Percentiles rank a stretch among this genome's conserved stretches.
phyloP scores from a whole-genome alignment of 768 basidiomycete species.

The Amanita pseudoporphyria region DNA sequence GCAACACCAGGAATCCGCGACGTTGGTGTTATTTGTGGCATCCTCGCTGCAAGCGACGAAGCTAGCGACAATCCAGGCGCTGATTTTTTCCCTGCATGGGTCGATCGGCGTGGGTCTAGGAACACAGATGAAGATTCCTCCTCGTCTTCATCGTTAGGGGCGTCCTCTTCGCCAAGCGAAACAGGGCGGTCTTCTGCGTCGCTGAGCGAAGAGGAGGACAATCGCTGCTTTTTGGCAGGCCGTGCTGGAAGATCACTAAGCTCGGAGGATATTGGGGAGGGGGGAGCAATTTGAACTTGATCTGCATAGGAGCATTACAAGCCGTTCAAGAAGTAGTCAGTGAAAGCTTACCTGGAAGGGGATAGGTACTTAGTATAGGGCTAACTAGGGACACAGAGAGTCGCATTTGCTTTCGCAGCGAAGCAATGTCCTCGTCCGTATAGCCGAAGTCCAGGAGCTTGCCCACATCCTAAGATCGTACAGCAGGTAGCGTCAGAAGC shows the following conservation, averaged over 20 bases:
- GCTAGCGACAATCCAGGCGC: slow-evolving; percentile 24
- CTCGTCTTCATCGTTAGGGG: slow-evolving; percentile 38
- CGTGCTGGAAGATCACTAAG: slow-evolving; percentile 39
- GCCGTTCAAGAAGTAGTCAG: slow-evolving; percentile 8
- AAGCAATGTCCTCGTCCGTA: slow-evolving; percentile 56
- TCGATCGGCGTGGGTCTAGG: neutral
- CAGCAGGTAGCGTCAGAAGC: neutral
- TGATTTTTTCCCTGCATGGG: slow-evolving; percentile 31
- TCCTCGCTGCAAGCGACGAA: slow-evolving; percentile 31
- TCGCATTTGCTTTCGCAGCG: slow-evolving; percentile 63
- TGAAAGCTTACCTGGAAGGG: slow-evolving; percentile 40
- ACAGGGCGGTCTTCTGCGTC: slow-evolving; percentile 31
- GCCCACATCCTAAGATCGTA: slow-evolving; percentile 49
- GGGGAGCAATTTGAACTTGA: slow-evolving; percentile 23
- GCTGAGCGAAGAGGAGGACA: slow-evolving; percentile 45
- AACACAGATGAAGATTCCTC: slow-evolving; percentile 25
- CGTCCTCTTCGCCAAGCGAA: slow-evolving; percentile 27
- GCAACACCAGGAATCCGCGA: slow-evolving; percentile 29
- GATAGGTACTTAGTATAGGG: slow-evolving; percentile 32
- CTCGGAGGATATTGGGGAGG: slow-evolving; percentile 40
- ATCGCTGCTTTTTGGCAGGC: slow-evolving; percentile 41
- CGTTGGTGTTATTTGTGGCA: slow-evolving; percentile 45
- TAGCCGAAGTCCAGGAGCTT: slow-evolving; percentile 77
- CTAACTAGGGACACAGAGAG: slow-evolving; percentile 41
- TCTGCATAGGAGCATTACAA: slow-evolving; percentile 14